Conservation (phyloP, 345 rosid species). For the Ceriops tagal region DNA sequence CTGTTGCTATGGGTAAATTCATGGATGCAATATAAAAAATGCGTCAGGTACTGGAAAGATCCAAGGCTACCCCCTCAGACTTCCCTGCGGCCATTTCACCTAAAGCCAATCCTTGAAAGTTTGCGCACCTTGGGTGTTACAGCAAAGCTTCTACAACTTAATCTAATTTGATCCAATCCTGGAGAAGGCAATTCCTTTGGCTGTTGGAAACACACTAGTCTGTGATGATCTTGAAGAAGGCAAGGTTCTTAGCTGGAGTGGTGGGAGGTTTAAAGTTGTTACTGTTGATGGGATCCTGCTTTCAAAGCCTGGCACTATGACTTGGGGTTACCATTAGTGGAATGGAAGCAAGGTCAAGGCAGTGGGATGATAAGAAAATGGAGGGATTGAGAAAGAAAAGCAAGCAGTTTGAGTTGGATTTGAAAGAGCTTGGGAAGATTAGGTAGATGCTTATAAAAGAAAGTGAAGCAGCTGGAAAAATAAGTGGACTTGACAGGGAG, state of each 20-base stretch:
- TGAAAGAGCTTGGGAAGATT: conserved; percentile 83
- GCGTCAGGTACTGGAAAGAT: conserved; percentile 65
- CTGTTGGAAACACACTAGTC: conserved; percentile 92
- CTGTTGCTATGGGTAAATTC: conserved; percentile 97
- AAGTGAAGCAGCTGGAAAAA: conserved; percentile 86
- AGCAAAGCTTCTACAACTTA: conserved; percentile 80
- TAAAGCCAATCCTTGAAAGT: conserved; percentile 78
- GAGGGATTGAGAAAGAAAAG: conserved; percentile 74
- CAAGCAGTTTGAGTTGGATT: conserved; percentile 67
- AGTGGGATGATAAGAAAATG: conserved; percentile 93
- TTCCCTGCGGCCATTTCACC: conserved; percentile 87
- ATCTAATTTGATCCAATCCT: conserved; percentile 84
- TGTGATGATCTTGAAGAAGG: conserved; percentile 96
- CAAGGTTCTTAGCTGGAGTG: conserved; percentile 83
- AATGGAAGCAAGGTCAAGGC: conserved; percentile 94
- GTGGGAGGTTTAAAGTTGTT: conserved; percentile 92
- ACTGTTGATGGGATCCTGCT: conserved; percentile 92
- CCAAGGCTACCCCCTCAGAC: conserved; percentile 68
- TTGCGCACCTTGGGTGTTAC: conserved; percentile 76
- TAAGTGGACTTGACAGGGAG: conserved; percentile 94
- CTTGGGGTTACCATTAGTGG: conserved; percentile 99
- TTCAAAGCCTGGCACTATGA: conserved; percentile 95
- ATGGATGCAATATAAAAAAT: conserved; percentile 95
- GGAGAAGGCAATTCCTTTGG: conserved; percentile 87
- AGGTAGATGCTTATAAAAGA: conserved; percentile 90